Conservation (phyloP, 345 rosid species). For the Melaleuca quinquenervia region DNA sequence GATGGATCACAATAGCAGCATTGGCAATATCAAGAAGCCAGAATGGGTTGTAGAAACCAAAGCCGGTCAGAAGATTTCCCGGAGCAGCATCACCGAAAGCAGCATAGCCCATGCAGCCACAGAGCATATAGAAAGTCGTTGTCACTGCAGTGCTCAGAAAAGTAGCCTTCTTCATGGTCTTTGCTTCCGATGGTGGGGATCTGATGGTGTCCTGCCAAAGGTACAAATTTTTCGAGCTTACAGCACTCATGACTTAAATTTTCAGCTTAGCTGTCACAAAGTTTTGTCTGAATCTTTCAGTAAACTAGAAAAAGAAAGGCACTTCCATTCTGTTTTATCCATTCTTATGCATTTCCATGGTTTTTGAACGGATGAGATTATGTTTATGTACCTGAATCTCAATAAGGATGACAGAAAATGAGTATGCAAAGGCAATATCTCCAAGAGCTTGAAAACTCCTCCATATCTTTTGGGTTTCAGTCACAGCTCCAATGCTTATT, state of each 20-base stretch:
- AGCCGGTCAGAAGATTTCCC: slow-evolving; percentile 48
- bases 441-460: slow-evolving; percentile 83
- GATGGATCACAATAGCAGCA: slow-evolving; percentile 48
- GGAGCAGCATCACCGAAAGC: slow-evolving; percentile 51
- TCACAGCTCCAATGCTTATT: slow-evolving; percentile 48
- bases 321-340: background rate
- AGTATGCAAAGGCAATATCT: slow-evolving; percentile 79
- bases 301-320: background rate
- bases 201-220: slow-evolving; percentile 29
- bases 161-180: slow-evolving; percentile 45
- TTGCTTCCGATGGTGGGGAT: slow-evolving; percentile 38
- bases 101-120: slow-evolving; percentile 56
- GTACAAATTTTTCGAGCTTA: background rate
- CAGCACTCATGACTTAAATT: background rate
- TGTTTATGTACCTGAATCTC: slow-evolving; percentile 59
- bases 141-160: slow-evolving; percentile 28
- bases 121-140: slow-evolving; percentile 38
- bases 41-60: slow-evolving; percentile 51
- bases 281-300: background rate
- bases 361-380: background rate
- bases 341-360: background rate
- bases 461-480: slow-evolving; percentile 68
- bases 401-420: slow-evolving; percentile 58
- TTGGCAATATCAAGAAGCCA: slow-evolving; percentile 63
- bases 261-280: background rate